These are phyloP conservation scores for Adiantum capillusveneris DNA, from an alignment of 75 land plant genomes.

Conservation along the genomic window DNA sequence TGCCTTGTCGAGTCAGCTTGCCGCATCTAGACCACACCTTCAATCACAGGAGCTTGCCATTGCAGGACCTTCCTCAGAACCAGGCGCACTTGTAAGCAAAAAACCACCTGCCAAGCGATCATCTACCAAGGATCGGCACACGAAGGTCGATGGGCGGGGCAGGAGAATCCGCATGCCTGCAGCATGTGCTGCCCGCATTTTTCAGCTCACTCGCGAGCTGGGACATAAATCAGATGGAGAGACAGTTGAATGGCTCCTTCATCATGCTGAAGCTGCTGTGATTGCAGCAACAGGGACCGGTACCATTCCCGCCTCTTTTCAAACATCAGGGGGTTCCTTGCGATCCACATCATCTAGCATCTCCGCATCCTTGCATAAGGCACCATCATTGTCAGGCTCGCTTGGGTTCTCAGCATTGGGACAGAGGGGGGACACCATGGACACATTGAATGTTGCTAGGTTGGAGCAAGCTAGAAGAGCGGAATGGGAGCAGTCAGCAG, in stretches of 20 bases:
- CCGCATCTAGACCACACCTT: too few species aligned
- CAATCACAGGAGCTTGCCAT: too few species aligned
- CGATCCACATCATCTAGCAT: conserved; percentile 57
- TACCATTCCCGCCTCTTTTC: conserved; percentile 62
- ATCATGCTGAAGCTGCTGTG: conserved; percentile 65
- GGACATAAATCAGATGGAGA: conserved; percentile 59
- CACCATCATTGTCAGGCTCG: conserved; percentile 7
- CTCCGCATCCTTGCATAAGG: conserved; percentile 31
- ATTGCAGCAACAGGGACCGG: conserved; percentile 69
- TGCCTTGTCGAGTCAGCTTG: too few species aligned
- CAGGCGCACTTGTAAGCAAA: conserved; percentile 10
- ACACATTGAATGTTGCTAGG: too few species aligned
- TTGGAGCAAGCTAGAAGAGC: background rate
- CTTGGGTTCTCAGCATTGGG: background rate
- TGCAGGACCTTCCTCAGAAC: too few species aligned
- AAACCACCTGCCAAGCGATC: conserved; percentile 68
- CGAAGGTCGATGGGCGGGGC: conserved; percentile 68
- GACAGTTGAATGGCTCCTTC: conserved; percentile 66
- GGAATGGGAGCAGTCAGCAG: conserved; percentile 18
- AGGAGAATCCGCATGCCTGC: conserved; percentile 73
- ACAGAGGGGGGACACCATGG: background rate
- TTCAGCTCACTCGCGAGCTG: conserved; percentile 61
- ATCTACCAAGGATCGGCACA: conserved; percentile 72
- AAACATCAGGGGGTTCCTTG: conserved; percentile 59
- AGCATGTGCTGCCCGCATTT: conserved; percentile 64